Conservation (phyloP, 176 grass and related monocot species). For the Carex myosuroides region DNA sequence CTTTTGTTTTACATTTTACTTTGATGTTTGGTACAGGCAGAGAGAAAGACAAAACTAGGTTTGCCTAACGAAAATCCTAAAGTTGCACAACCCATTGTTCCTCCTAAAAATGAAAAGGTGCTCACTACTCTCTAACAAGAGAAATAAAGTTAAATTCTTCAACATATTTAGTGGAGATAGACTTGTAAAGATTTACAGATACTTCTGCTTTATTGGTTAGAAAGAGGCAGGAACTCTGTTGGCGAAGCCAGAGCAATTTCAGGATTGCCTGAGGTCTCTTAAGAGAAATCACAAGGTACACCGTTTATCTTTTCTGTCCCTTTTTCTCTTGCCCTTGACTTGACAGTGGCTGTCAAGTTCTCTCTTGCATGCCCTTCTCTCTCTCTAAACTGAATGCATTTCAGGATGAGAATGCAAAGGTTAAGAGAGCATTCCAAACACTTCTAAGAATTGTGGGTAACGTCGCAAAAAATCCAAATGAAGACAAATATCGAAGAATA, state of each 20-base stretch:
- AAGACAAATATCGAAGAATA: conserved; percentile 73
- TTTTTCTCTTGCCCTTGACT: not conserved
- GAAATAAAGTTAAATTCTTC: not conserved
- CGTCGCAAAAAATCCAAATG: conserved; percentile 55
- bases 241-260: conserved; percentile 46
- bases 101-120: conserved; percentile 38
- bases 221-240: conserved; percentile 30
- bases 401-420: conserved; percentile 49
- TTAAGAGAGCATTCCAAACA: conserved; percentile 61
- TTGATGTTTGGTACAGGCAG: conserved; percentile 42
- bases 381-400: not conserved
- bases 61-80: conserved; percentile 36
- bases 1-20: not conserved
- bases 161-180: not conserved
- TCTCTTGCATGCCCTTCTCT: not conserved
- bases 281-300: conserved; percentile 82
- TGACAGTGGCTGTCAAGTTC: too few species aligned
- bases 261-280: conserved; percentile 55
- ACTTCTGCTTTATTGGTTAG: conserved; percentile 28
- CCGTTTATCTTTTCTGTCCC: not conserved
- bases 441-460: conserved; percentile 53
- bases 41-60: conserved; percentile 55
- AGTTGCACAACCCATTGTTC: conserved; percentile 23
- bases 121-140: not conserved
- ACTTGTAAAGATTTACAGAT: conserved; percentile 7